Conservation (phyloP, 768 basidiomycete species). For the Lanmaoa pseudosensibilis region DNA sequence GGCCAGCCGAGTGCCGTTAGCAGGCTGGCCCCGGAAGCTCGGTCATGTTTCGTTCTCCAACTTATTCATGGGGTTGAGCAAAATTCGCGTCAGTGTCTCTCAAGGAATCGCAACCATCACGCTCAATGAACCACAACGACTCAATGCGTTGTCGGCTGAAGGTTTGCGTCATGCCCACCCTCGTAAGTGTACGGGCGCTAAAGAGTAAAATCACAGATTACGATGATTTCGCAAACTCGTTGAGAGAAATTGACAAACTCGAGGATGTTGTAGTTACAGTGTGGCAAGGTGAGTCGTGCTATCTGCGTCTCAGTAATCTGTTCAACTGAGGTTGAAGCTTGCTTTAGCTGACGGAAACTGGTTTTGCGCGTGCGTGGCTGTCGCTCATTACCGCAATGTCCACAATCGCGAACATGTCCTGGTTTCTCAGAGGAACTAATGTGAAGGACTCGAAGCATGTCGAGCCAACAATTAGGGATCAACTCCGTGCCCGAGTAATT, state of each 20-base stretch:
- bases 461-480: constrained; percentile 41
- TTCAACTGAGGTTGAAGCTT: not conserved
- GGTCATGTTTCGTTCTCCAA: not conserved
- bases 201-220: constrained; percentile 47
- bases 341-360: constrained; percentile 59
- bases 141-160: constrained; percentile 60
- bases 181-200: not conserved
- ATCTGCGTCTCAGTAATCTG: not conserved
- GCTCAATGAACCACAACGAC: constrained; percentile 54
- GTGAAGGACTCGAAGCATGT: constrained; percentile 36
- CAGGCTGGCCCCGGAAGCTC: no score
- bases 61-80: constrained; percentile 37
- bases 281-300: constrained; percentile 53
- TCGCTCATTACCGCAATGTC: not conserved
- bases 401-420: not conserved
- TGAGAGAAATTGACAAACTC: constrained; percentile 58
- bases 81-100: constrained; percentile 47
- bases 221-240: constrained; percentile 53
- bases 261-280: constrained; percentile 65
- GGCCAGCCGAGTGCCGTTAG: not conserved
- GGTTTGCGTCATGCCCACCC: constrained; percentile 34
- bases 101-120: constrained; percentile 69
- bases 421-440: constrained; percentile 52
- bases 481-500: constrained; percentile 47
- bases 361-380: constrained; percentile 65